Conservation (phyloP, 768 basidiomycete species). For the Agrocybe pediades region DNA sequence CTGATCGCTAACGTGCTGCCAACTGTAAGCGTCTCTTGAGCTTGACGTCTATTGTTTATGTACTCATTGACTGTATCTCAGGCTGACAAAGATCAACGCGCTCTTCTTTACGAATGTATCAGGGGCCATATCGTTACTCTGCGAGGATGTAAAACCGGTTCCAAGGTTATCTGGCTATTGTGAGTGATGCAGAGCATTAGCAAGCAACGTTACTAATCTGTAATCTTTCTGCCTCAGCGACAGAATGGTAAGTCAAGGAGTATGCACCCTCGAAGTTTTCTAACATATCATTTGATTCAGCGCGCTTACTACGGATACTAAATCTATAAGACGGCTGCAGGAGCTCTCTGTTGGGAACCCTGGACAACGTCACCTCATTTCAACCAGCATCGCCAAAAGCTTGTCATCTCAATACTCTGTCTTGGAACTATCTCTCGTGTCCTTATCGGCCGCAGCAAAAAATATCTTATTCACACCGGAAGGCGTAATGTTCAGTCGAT, state of each 20-base stretch:
- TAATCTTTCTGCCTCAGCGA: conserved; percentile 28
- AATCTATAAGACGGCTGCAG: conserved; percentile 7
- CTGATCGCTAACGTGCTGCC: conserved; percentile 82
- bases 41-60: conserved; percentile 7
- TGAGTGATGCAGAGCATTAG: conserved; percentile 25
- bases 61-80: conserved; percentile 24
- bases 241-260: conserved; percentile 35
- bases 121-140: conserved; percentile 86
- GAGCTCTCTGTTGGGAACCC: not conserved
- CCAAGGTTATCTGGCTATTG: conserved; percentile 92
- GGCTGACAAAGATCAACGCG: conserved; percentile 88
- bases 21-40: conserved; percentile 43
- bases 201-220: not conserved
- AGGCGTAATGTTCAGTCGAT: conserved; percentile 16
- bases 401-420: conserved; percentile 23
- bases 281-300: conserved; percentile 22
- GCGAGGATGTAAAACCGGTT: conserved; percentile 90
- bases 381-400: conserved; percentile 5
- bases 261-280: not conserved
- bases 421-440: conserved; percentile 24
- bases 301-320: conserved; percentile 49
- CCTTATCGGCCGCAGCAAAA: conserved; percentile 18
- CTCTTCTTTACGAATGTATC: conserved; percentile 81
- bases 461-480: conserved; percentile 22
- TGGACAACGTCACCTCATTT: conserved; percentile 6